phyloP scores from a whole-genome alignment of 2,329 filamentous ascomycete species.

The Fusarium sp. region DNA sequence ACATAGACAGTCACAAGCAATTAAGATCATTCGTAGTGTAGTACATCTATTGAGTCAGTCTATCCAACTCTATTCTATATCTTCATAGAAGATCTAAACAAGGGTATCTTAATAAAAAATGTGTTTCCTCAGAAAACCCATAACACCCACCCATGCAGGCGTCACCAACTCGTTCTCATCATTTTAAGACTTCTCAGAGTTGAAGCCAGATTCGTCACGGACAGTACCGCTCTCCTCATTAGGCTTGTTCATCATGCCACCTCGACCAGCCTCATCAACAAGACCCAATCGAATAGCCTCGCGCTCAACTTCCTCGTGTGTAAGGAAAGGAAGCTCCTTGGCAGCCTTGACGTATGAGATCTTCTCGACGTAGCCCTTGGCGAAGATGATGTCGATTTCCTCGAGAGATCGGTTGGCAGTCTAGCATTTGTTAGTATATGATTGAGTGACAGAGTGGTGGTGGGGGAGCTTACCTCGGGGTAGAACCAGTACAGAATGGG shows the following conservation, averaged over 20 bases:
- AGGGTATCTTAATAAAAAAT: constrained; percentile 25
- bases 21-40: background rate
- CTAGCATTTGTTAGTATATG: constrained; percentile 31
- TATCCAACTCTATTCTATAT: constrained; percentile 22
- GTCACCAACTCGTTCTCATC: background rate
- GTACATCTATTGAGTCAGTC: constrained; percentile 11
- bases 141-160: background rate
- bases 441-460: fast-evolving
- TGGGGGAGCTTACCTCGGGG: constrained; percentile 46
- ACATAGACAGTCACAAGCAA: background rate
- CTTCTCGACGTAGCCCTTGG: constrained; percentile 68
- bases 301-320: constrained; percentile 63
- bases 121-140: constrained; percentile 10
- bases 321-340: constrained; percentile 65
- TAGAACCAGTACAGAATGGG: constrained; percentile 63
- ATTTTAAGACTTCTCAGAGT: constrained; percentile 34
- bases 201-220: constrained; percentile 34
- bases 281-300: constrained; percentile 51
- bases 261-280: constrained; percentile 22
- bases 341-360: constrained; percentile 70
- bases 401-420: constrained; percentile 58
- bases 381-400: constrained; percentile 69
- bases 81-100: constrained; percentile 16
- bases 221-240: constrained; percentile 24
- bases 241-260: constrained; percentile 37